Conservation (phyloP, 345 rosid species). For the Gynandropsis gynandra region DNA sequence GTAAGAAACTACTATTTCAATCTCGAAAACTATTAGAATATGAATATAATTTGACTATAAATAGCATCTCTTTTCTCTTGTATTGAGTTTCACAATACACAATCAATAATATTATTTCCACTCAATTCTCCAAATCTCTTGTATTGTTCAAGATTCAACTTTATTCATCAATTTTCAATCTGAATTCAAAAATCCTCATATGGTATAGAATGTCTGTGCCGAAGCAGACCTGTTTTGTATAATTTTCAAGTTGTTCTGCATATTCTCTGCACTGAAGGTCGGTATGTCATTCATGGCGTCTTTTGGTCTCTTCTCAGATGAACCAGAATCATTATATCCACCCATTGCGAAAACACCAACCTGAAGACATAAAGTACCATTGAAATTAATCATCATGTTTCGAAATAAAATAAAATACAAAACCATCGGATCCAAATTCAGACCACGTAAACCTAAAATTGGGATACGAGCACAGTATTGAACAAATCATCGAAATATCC, state of each 20-base stretch:
- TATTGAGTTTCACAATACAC: too few species aligned
- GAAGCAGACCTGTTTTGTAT: constrained; percentile 76
- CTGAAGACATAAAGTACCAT: constrained; percentile 2
- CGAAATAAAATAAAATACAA: not conserved
- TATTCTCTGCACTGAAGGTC: constrained; percentile 63
- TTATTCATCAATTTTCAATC: too few species aligned
- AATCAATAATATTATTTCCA: too few species aligned
- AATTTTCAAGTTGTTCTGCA: constrained; percentile 87
- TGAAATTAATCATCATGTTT: not conserved
- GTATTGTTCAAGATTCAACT: too few species aligned
- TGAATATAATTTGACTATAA: too few species aligned
- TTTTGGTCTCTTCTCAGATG: constrained; percentile 56
- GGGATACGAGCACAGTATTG: too few species aligned
- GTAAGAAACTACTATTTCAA: too few species aligned
- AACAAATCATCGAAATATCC: too few species aligned
- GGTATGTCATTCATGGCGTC: constrained; percentile 52
- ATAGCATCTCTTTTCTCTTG: too few species aligned
- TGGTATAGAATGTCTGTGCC: not conserved
- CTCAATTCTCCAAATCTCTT: too few species aligned
- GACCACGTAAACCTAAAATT: not conserved
- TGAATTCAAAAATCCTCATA: too few species aligned
- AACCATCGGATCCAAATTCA: constrained; percentile 1
- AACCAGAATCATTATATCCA: constrained; percentile 38
- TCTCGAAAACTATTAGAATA: too few species aligned
- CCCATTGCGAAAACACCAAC: constrained; percentile 40